Percentiles rank a stretch among this genome's conserved stretches.
These are phyloP conservation scores for Solanum ossicruentum DNA, from an alignment of 257 asterid genomes.

Conservation along the genomic window DNA sequence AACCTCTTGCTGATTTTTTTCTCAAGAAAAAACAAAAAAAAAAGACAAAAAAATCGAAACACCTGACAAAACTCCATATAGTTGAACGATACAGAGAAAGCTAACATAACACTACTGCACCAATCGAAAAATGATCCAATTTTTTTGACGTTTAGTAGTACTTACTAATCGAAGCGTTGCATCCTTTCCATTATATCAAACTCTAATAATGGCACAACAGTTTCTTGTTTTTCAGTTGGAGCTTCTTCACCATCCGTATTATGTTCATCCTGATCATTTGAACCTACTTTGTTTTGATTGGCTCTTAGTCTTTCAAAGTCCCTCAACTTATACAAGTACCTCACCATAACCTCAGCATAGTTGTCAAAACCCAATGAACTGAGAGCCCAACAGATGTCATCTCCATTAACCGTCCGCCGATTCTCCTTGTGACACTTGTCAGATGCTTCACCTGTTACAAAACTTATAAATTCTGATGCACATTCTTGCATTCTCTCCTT, in stretches of 20 bases:
- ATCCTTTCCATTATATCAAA: background rate
- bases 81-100: background rate
- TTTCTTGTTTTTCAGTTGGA: background rate
- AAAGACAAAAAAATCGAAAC: background rate
- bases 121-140: background rate
- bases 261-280: background rate
- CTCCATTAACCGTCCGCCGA: slow-evolving; percentile 62
- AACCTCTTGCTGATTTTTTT: background rate
- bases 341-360: slow-evolving; percentile 35
- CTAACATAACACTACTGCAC: background rate
- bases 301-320: slow-evolving; percentile 42
- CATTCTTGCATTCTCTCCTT: slow-evolving; percentile 75
- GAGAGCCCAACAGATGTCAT: slow-evolving; percentile 55
- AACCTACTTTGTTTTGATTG: slow-evolving; percentile 6
- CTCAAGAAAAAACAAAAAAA: background rate
- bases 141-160: too few relatives aligned
- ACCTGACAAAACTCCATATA: background rate
- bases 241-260: background rate
- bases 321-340: slow-evolving; percentile 50
- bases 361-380: slow-evolving; percentile 54
- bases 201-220: background rate
- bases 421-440: slow-evolving; percentile 63
- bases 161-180: background rate
- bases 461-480: slow-evolving; percentile 59
- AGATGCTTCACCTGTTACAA: slow-evolving; percentile 63